Conservation (phyloP, 371 early-diverging fungal genomes). For the Capillidium heterosporum region DNA sequence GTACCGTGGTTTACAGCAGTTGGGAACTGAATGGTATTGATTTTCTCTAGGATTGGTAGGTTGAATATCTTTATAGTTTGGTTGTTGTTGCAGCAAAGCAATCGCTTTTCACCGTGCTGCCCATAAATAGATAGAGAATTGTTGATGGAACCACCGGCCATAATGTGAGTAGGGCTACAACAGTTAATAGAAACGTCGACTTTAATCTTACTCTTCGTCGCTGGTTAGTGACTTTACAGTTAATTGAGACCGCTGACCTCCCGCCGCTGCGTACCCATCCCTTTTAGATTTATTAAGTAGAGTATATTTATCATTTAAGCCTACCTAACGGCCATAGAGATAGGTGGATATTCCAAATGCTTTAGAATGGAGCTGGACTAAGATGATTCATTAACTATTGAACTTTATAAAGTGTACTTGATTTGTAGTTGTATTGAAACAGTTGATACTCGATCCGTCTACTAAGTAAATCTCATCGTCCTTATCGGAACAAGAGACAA, state of each 20-base stretch:
- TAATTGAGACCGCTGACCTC: slow-evolving; percentile 76
- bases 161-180: slow-evolving; percentile 40
- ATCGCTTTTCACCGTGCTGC: slow-evolving; percentile 34
- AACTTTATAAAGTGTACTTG: neutral
- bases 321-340: slow-evolving; percentile 55
- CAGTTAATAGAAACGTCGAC: neutral
- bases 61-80: slow-evolving; percentile 77
- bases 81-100: slow-evolving; percentile 89
- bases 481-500: slow-evolving; percentile 43
- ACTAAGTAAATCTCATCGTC: slow-evolving; percentile 36
- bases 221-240: slow-evolving; percentile 49
- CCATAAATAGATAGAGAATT: slow-evolving; percentile 67
- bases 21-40: slow-evolving; percentile 48
- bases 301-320: neutral
- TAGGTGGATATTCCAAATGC: slow-evolving; percentile 57
- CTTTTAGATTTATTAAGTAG: slow-evolving; percentile 12
- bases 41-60: slow-evolving; percentile 41
- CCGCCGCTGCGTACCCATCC: slow-evolving; percentile 67
- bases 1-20: slow-evolving; percentile 69
- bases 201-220: slow-evolving; percentile 27
- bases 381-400: neutral
- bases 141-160: slow-evolving; percentile 76
- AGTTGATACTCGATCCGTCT: slow-evolving; percentile 29
- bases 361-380: slow-evolving; percentile 26
- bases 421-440: slow-evolving; percentile 37